Evolutionary conservation across 192 early-diverging fungal genomes (phyloP).

Genomic region (Entomortierella lignicola): DNA sequence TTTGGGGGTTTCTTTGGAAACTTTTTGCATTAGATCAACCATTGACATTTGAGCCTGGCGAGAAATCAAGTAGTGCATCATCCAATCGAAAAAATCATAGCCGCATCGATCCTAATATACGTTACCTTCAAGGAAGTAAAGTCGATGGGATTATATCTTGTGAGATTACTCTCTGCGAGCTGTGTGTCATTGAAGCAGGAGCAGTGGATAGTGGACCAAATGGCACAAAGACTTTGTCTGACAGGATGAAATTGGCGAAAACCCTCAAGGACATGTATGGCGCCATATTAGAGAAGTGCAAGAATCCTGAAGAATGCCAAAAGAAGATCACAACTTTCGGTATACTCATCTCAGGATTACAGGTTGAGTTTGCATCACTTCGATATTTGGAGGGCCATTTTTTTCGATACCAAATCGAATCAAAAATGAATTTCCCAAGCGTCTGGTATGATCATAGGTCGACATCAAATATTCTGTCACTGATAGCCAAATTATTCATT

Average conservation of each 20-base stretch:
- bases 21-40: neutral
- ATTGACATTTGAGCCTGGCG: neutral
- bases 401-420: no score
- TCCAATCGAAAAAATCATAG: neutral
- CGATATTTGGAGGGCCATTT: no score
- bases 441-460: no score
- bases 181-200: neutral
- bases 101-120: neutral
- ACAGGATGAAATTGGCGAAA: neutral
- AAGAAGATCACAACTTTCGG: neutral
- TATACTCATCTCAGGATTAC: neutral
- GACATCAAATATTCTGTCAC: no score
- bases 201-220: neutral
- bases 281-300: neutral
- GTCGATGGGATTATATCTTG: neutral
- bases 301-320: neutral
- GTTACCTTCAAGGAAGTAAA: neutral
- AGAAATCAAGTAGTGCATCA: neutral
- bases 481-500: no score
- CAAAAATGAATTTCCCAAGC: no score
- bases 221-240: neutral
- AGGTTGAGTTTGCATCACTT: no score
- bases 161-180: neutral
- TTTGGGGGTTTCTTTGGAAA: neutral
- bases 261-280: neutral